Evolutionary conservation across 768 basidiomycete genomes (phyloP).

Genomic region (Cystobasidium onofrii): DNA sequence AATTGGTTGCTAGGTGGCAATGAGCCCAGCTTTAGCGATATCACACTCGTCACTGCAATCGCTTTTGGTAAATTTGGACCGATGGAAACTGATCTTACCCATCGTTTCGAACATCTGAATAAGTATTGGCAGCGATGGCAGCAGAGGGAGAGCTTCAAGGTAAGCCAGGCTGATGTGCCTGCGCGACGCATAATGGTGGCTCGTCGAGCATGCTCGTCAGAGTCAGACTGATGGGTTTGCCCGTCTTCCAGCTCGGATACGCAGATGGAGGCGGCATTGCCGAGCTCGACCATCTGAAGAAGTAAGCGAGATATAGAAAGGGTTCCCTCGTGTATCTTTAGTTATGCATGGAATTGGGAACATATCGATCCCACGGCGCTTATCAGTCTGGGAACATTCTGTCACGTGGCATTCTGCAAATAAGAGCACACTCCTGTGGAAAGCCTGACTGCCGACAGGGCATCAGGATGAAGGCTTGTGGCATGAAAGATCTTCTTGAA

Average conservation of each 20-base stretch:
- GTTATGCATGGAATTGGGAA: too few relatives aligned
- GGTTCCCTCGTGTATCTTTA: too few relatives aligned
- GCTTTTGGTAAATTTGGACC: conserved; percentile 33
- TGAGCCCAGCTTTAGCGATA: conserved; percentile 27
- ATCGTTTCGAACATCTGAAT: conserved; percentile 32
- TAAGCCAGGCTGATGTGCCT: not conserved
- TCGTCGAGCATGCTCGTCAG: too few relatives aligned
- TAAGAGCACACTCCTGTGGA: too few relatives aligned
- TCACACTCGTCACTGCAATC: conserved; percentile 32
- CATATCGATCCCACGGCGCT: too few relatives aligned
- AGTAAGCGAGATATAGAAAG: not conserved
- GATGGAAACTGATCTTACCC: conserved; percentile 31
- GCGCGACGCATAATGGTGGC: too few relatives aligned
- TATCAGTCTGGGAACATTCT: too few relatives aligned
- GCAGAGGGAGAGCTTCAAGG: conserved; percentile 30
- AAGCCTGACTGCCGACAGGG: too few relatives aligned
- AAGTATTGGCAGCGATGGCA: conserved; percentile 34
- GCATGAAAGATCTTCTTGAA: not conserved
- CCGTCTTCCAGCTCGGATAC: conserved; percentile 20
- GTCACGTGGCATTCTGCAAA: too few relatives aligned
- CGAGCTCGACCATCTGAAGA: conserved; percentile 32
- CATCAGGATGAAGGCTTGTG: too few relatives aligned
- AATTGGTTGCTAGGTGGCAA: conserved; percentile 32
- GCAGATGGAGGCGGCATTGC: conserved; percentile 28
- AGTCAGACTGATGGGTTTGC: not conserved